Conservation (phyloP, 192 early-diverging fungal species). For the Linnemannia exigua region DNA sequence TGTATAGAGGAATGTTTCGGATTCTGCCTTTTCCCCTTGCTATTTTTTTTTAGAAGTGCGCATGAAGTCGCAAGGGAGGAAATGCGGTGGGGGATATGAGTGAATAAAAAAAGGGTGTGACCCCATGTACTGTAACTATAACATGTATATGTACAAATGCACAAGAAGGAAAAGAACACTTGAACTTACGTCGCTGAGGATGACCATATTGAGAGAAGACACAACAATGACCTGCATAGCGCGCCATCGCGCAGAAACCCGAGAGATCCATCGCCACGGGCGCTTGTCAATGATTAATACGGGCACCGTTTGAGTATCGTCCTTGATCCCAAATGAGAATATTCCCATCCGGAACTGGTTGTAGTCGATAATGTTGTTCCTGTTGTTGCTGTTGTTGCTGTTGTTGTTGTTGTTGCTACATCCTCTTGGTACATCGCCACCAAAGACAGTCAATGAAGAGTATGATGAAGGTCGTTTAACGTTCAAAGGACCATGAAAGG, state of each 20-base stretch:
- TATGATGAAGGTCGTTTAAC: background rate
- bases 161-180: background rate
- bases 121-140: too few relatives aligned
- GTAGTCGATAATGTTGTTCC: background rate
- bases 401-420: background rate
- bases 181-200: constrained; percentile 13
- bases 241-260: background rate
- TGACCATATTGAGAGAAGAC: background rate
- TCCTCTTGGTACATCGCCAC: background rate
- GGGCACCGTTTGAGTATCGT: constrained; percentile 6
- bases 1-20: constrained; percentile 9
- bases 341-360: constrained; percentile 14
- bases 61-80: background rate
- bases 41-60: too few relatives aligned
- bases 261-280: background rate
- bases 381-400: too few relatives aligned
- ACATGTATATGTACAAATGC: background rate
- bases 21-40: background rate
- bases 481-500: too few relatives aligned
- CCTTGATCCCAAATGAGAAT: constrained; percentile 11
- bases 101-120: background rate
- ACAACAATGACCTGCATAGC: constrained; percentile 7
- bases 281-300: background rate
- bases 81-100: background rate
- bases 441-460: background rate